A percentile compares a stretch with the other conserved stretches of the same genome.
These are phyloP conservation scores for Alternaria brassicicola DNA, from an alignment of 2,329 filamentous ascomycete genomes.

Conservation along the genomic window DNA sequence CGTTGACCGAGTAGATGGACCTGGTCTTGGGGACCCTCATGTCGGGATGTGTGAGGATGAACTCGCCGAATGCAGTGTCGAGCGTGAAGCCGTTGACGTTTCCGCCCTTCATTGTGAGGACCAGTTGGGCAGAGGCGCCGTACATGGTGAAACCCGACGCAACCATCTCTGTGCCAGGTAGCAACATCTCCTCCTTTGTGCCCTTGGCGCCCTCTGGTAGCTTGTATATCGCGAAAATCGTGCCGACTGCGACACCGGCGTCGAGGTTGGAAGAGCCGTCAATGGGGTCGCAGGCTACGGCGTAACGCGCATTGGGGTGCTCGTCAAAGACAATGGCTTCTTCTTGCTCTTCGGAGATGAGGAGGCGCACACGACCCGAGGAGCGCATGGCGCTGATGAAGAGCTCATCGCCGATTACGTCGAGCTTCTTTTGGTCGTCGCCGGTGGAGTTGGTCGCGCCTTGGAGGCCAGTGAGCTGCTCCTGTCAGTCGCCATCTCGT, in stretches of 20 bases:
- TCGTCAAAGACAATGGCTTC: slow-evolving; percentile 85
- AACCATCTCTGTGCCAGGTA: slow-evolving; percentile 87
- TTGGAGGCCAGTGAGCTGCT: slow-evolving; percentile 81
- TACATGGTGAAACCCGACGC: slow-evolving; percentile 99
- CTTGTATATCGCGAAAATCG: slow-evolving; percentile 95
- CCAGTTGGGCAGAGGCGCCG: slow-evolving; percentile 92
- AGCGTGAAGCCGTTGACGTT: slow-evolving; percentile 97
- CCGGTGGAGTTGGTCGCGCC: slow-evolving; percentile 94
- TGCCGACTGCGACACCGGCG: slow-evolving; percentile 95
- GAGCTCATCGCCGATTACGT: slow-evolving; percentile 97
- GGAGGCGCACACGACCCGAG: slow-evolving; percentile 84
- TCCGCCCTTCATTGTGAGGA: slow-evolving; percentile 94
- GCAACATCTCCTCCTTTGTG: slow-evolving; percentile 83
- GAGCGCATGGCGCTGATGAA: slow-evolving; percentile 96
- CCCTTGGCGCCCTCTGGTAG: slow-evolving; percentile 76
- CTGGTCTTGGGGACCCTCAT: slow-evolving; percentile 84
- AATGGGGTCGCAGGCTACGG: slow-evolving; percentile 96
- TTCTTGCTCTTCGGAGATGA: slow-evolving; percentile 99
- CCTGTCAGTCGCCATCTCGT: slow-evolving; percentile 19
- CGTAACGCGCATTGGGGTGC: slow-evolving; percentile 78
- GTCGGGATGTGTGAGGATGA: slow-evolving; percentile 95
- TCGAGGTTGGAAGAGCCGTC: slow-evolving; percentile 98
- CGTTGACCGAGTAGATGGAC: slow-evolving; percentile 96
- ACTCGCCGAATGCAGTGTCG: slow-evolving; percentile 95
- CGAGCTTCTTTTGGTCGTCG: slow-evolving; percentile 99